Percentiles rank a stretch among this genome's conserved stretches.
Conservation (phyloP, 2,329 filamentous ascomycete species). For the Epichloe gansuensis region DNA sequence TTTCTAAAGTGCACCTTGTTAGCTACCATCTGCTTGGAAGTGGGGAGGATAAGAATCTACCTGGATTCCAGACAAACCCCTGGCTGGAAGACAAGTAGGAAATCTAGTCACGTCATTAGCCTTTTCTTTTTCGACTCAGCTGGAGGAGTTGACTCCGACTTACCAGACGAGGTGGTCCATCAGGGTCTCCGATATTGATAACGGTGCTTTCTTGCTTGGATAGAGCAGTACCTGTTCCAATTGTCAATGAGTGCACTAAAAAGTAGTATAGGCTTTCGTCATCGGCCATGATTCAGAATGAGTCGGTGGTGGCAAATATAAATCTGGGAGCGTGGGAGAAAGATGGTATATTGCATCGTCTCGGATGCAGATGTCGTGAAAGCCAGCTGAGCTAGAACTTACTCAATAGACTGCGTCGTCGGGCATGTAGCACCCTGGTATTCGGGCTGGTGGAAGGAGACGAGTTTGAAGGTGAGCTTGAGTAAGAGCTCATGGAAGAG, state of each 20-base stretch:
- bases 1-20: conserved; percentile 37
- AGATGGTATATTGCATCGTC: background rate
- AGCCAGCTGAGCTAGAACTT: conserved; percentile 11
- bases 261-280: background rate
- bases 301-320: background rate
- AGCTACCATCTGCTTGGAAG: conserved; percentile 4
- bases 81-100: conserved; percentile 70
- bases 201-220: conserved; percentile 68
- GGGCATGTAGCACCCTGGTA: conserved; percentile 36
- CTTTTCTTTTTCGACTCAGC: background rate
- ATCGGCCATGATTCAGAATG: background rate
- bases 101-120: conserved; percentile 38
- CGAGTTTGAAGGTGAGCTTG: conserved; percentile 36
- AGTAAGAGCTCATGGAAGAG: conserved; percentile 31
- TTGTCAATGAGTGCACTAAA: conserved; percentile 8
- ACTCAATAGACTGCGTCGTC: conserved; percentile 53
- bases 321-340: background rate
- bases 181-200: conserved; percentile 63
- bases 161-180: conserved; percentile 62
- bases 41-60: conserved; percentile 25
- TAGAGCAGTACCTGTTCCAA: conserved; percentile 51
- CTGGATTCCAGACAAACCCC: conserved; percentile 75
- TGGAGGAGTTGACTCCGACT: conserved; percentile 15
- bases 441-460: conserved; percentile 45
- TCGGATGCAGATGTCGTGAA: conserved; percentile 5